These are phyloP conservation scores for Eimeria praecox DNA, from an alignment of 169 alveolate species.

Conservation along the genomic window DNA sequence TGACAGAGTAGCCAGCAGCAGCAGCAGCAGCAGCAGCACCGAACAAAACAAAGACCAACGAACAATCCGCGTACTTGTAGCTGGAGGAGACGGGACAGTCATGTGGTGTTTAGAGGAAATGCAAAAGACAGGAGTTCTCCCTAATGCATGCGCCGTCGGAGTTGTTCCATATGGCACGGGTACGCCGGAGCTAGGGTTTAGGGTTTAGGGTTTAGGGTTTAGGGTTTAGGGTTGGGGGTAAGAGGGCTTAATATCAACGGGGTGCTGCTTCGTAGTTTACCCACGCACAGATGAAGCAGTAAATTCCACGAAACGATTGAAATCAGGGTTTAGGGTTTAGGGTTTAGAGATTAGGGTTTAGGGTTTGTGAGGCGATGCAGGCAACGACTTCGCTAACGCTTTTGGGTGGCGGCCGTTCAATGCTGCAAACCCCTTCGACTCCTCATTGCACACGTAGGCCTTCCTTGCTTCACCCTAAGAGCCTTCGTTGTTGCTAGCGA, in stretches of 20 bases:
- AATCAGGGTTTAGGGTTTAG: not conserved
- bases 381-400: slow-evolving; percentile 96
- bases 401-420: slow-evolving; percentile 92
- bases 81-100: slow-evolving; percentile 98
- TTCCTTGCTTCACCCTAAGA: too few relatives aligned
- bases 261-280: slow-evolving; percentile 69
- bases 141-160: slow-evolving; percentile 89
- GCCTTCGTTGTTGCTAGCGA: too few relatives aligned
- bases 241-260: not conserved
- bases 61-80: slow-evolving; percentile 90
- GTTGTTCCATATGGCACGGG: slow-evolving; percentile 98
- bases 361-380: slow-evolving; percentile 50
- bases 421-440: slow-evolving; percentile 88
- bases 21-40: slow-evolving; percentile 15
- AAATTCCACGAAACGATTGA: slow-evolving; percentile 93
- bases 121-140: slow-evolving; percentile 88
- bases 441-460: slow-evolving; percentile 86
- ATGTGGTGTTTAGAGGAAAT: slow-evolving; percentile 95
- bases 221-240: slow-evolving; percentile 11
- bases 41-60: not conserved
- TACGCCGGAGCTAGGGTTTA: not conserved
- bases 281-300: slow-evolving; percentile 95
- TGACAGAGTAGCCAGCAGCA: not conserved
- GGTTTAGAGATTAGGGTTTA: slow-evolving; percentile 6
- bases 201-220: slow-evolving; percentile 49